Conservation (phyloP, 169 alveolate genomes). For the Theileria orientalis region DNA sequence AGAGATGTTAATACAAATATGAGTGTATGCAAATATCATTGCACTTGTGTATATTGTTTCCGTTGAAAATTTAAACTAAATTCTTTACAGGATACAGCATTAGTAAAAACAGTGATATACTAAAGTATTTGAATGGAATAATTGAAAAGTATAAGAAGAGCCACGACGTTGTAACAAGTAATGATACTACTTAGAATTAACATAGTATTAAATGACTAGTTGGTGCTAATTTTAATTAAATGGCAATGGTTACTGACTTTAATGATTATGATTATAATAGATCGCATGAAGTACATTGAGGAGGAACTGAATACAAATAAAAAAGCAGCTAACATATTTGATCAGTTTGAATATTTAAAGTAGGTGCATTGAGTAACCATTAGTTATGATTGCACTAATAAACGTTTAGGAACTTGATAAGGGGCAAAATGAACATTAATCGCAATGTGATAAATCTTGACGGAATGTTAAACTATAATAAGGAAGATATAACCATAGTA, state of each 20-base stretch:
- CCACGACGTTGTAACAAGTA: constrained; percentile 41
- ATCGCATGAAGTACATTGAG: constrained; percentile 3
- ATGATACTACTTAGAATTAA: not conserved
- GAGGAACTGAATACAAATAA: constrained; percentile 3
- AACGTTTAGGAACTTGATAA: constrained; percentile 16
- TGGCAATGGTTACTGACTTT: constrained; percentile 13
- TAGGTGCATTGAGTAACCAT: not conserved
- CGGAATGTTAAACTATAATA: constrained; percentile 18
- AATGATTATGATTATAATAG: constrained; percentile 12
- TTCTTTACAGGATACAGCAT: not conserved
- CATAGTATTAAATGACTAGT: not conserved
- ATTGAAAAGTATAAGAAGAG: constrained; percentile 28
- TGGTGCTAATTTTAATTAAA: not conserved
- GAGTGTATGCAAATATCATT: constrained; percentile 1
- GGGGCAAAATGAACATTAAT: constrained; percentile 8
- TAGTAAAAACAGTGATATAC: not conserved
- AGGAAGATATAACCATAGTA: not conserved
- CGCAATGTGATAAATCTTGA: not conserved
- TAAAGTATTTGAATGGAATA: constrained; percentile 26
- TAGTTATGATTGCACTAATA: not conserved
- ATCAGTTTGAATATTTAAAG: constrained; percentile 43
- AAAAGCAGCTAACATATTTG: constrained; percentile 35
- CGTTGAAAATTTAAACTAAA: not conserved
- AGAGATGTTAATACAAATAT: constrained; percentile 15
- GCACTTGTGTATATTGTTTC: not conserved